A percentile compares a stretch with the other conserved stretches of the same genome.
These are phyloP conservation scores for Ramaria sp. DNA, from an alignment of 768 basidiomycete species.

Conservation along the genomic window DNA sequence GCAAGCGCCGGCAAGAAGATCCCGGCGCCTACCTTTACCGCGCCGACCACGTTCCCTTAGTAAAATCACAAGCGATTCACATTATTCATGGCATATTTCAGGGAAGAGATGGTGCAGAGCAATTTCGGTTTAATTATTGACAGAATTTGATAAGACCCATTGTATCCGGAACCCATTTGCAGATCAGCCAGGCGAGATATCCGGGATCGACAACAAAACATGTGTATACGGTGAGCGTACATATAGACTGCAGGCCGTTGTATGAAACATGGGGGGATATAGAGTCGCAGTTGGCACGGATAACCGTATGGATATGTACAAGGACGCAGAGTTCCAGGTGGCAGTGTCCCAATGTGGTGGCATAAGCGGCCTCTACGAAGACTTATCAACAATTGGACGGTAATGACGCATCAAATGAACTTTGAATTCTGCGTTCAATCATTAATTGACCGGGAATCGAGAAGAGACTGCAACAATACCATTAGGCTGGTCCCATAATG, in stretches of 20 bases:
- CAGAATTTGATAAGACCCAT: no score
- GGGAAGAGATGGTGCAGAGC: no score
- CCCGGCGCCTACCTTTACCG: no score
- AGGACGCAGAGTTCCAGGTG: not conserved
- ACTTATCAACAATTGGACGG: constrained; percentile 30
- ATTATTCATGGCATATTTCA: not conserved
- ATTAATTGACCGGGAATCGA: constrained; percentile 4
- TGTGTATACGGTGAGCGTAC: not conserved
- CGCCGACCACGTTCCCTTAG: not conserved
- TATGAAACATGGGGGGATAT: not conserved
- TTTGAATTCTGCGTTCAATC: constrained; percentile 47
- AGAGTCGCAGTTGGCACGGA: not conserved
- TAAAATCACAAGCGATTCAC: not conserved
- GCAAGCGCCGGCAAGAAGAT: not conserved
- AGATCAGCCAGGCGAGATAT: no score
- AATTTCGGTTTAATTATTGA: no score
- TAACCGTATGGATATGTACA: not conserved
- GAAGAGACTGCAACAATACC: constrained; percentile 28
- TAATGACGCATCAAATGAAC: constrained; percentile 63
- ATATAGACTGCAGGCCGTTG: not conserved
- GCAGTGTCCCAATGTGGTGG: not conserved
- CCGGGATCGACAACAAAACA: not conserved
- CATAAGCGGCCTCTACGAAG: not conserved
- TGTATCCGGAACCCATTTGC: no score
- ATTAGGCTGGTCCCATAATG: constrained; percentile 64